Evolutionary conservation across 345 rosid genomes (phyloP).

Genomic region (Linum tenue): DNA sequence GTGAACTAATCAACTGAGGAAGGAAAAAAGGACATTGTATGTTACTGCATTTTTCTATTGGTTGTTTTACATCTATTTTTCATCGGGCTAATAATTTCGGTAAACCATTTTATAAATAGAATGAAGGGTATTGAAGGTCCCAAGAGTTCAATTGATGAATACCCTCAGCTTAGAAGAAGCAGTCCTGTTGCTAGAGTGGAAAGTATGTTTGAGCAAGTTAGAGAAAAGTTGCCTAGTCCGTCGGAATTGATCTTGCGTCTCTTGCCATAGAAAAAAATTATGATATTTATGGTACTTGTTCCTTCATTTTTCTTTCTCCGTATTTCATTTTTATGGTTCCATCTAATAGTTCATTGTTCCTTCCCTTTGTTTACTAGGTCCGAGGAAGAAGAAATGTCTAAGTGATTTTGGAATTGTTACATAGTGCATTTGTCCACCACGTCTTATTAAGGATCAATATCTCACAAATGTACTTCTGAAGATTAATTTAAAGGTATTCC

Average conservation of each 20-base stretch:
- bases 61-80: not conserved
- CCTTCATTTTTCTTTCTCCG: no score
- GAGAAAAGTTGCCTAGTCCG: no score
- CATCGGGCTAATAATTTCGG: no score
- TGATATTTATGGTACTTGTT: no score
- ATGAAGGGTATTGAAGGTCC: constrained; percentile 68
- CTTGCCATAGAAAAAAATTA: no score
- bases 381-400: constrained; percentile 80
- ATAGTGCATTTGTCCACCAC: constrained; percentile 63
- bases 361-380: constrained; percentile 40
- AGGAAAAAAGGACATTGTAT: constrained; percentile 74
- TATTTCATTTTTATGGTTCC: not conserved
- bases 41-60: constrained; percentile 17
- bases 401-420: constrained; percentile 62
- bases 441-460: constrained; percentile 65
- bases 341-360: constrained; percentile 9
- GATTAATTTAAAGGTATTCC: constrained; percentile 72
- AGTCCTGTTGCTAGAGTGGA: no score
- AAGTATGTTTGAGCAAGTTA: no score
- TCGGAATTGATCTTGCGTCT: no score
- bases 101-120: no score
- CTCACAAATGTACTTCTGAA: constrained; percentile 82
- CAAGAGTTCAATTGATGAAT: no score
- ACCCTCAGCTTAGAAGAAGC: no score
- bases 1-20: constrained; percentile 66